Base-by-base conservation (phyloP, 108 stramenopile genomes). In the Conticribra guillardii region DNA sequence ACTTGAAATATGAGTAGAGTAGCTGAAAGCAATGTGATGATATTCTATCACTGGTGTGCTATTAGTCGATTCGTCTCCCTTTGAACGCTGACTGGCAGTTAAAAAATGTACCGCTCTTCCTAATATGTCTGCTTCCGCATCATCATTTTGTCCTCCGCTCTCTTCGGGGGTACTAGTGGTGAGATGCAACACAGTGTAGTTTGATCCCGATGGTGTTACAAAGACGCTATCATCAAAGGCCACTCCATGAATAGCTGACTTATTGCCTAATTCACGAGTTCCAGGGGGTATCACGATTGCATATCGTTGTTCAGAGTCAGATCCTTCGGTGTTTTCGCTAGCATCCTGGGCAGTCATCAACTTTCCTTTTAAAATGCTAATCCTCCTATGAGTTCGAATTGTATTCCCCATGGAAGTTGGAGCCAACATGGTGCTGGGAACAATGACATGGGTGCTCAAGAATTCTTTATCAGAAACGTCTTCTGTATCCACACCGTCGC, bases 221-320 rank as follows among this genome's bases (percentile, higher is more conserved):
- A 80, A 71, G 3, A 81, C 83, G 33, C 85, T 82, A 4, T 84
- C 71, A 54, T 93, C 92, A 48, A 89, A 19, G 9, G 77, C 61
- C 11, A 93, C 34, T 17, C 86, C 84, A 73, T 89, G 82, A 69
- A 93, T 85, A 7, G 81, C 81, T 53, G 84, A 73, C 26, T 64
- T 19, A 61, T 90, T 86, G 8, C 52, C 37, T 9, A 81, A 45
- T 19, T 84, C 83, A 41, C 66, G 27, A 27, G 82, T 80, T 37
- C 54, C 22, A 0, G 92, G 92, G 29, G 89, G 92, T 63, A 93
- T 80, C 5, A 90, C 65, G 32, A 89, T 73, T 5, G 84, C 71
- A 59, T 87, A 83, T n/a, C 89, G 80, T 71, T 87, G 86, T 46
- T 84, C 83, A 26, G 47, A 32, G 54, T 76, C 44, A 15, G 51